Evolutionary conservation across 805 yeast genomes (phyloP).

Genomic region (Wickerhamomyces sydowiorum): DNA sequence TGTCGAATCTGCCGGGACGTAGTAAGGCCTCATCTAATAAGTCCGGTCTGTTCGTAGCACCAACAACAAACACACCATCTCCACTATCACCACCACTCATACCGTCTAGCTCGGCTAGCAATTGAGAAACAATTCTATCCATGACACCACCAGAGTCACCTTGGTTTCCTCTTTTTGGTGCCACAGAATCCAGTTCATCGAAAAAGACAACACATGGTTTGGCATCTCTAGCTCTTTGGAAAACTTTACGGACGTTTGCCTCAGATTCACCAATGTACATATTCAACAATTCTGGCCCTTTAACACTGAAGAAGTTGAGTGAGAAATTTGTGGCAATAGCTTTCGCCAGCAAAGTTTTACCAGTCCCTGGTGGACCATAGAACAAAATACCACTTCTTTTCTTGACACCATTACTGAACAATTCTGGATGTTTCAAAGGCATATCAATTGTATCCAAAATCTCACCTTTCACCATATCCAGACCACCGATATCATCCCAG

Average conservation of each 20-base stretch:
- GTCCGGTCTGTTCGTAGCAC: constrained; percentile 98
- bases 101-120: constrained; percentile 92
- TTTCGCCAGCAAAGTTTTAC: constrained; percentile 91
- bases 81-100: constrained; percentile 76
- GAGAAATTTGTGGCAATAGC: constrained; percentile 97
- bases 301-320: constrained; percentile 89
- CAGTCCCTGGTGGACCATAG: constrained; percentile 99
- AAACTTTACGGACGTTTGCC: constrained; percentile 92
- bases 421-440: constrained; percentile 90
- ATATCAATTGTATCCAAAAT: constrained; percentile 93
- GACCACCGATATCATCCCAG: constrained; percentile 98
- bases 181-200: constrained; percentile 96
- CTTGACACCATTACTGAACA: constrained; percentile 83
- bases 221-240: constrained; percentile 93
- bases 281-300: constrained; percentile 93
- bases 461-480: constrained; percentile 85
- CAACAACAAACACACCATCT: constrained; percentile 94
- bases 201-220: constrained; percentile 96
- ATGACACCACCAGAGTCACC: constrained; percentile 99
- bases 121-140: constrained; percentile 96
- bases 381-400: constrained; percentile 91
- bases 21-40: constrained; percentile 87
- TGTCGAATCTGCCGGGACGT: constrained; percentile 94
- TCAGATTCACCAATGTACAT: constrained; percentile 99
- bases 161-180: constrained; percentile 97